Percentiles rank a stretch among this genome's conserved stretches.
Conservation (phyloP, 495 filamentous ascomycete species). For the Darksidea phi region DNA sequence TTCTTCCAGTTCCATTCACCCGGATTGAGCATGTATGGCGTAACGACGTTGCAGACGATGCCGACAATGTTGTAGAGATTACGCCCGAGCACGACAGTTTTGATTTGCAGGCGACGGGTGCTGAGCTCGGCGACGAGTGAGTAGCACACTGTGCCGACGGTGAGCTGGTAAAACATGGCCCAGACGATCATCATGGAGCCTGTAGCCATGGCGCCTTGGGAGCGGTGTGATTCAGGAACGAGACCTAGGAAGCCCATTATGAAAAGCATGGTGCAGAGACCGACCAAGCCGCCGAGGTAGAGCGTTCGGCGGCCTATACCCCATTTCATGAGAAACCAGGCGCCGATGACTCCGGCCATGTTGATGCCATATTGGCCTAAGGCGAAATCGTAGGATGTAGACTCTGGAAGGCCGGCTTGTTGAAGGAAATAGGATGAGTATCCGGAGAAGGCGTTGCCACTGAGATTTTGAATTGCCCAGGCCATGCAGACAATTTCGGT, state of each 20-base stretch:
- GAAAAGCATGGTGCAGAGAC: conserved; percentile 42
- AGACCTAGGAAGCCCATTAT: conserved; percentile 45
- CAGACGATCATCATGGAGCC: conserved; percentile 56
- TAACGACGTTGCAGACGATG: conserved; percentile 46
- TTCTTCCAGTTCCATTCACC: conserved; percentile 55
- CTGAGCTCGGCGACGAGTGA: conserved; percentile 60
- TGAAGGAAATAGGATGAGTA: conserved; percentile 80
- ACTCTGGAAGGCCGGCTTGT: conserved; percentile 58
- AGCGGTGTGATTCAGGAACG: conserved; percentile 27
- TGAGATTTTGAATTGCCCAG: conserved; percentile 81
- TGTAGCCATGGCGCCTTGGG: conserved; percentile 43
- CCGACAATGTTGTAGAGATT: conserved; percentile 55
- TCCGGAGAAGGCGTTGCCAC: conserved; percentile 75
- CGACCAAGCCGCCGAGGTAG: conserved; percentile 41
- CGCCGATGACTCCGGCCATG: conserved; percentile 42
- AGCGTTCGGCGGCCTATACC: conserved; percentile 43
- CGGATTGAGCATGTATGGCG: conserved; percentile 53
- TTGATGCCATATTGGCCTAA: conserved; percentile 46
- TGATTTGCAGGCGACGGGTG: conserved; percentile 53
- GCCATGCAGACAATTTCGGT: conserved; percentile 49
- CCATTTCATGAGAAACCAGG: conserved; percentile 43
- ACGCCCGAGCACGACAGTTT: conserved; percentile 58
- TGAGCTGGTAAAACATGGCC: conserved; percentile 56
- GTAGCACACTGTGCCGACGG: conserved; percentile 61
- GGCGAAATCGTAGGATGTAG: conserved; percentile 40